Evolutionary conservation across 2,329 filamentous ascomycete genomes (phyloP).

Genomic region (Exophiala spinifera): DNA sequence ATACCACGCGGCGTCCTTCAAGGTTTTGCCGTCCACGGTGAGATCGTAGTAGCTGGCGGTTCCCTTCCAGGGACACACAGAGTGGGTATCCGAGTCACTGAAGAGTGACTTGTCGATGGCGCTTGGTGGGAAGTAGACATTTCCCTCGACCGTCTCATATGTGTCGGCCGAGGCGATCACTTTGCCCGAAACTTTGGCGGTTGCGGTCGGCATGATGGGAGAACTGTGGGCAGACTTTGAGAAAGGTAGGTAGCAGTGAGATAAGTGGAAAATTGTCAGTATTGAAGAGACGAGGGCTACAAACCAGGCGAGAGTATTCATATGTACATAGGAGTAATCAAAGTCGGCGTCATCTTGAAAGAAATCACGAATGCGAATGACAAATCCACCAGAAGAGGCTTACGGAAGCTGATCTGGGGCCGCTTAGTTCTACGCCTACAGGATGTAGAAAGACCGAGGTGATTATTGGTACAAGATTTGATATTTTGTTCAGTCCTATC

Average conservation of each 20-base stretch:
- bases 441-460: no score
- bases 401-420: no score
- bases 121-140: conserved; percentile 55
- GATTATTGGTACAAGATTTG: no score
- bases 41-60: conserved; percentile 57
- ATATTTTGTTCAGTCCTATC: no score
- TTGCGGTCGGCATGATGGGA: conserved; percentile 44
- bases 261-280: no score
- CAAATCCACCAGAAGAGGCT: not conserved
- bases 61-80: conserved; percentile 58
- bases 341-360: no score
- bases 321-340: no score
- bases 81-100: conserved; percentile 45
- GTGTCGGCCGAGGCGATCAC: conserved; percentile 50
- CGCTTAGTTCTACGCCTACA: no score
- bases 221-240: no score
- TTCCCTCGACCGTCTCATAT: conserved; percentile 58
- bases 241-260: no score
- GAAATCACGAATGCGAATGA: not conserved
- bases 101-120: conserved; percentile 46
- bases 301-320: no score
- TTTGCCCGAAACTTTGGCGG: conserved; percentile 49
- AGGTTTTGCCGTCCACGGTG: conserved; percentile 46
- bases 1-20: conserved; percentile 58
- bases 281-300: no score